Base-by-base conservation (phyloP, 768 basidiomycete species). In the Rhodotorula paludigena region DNA sequence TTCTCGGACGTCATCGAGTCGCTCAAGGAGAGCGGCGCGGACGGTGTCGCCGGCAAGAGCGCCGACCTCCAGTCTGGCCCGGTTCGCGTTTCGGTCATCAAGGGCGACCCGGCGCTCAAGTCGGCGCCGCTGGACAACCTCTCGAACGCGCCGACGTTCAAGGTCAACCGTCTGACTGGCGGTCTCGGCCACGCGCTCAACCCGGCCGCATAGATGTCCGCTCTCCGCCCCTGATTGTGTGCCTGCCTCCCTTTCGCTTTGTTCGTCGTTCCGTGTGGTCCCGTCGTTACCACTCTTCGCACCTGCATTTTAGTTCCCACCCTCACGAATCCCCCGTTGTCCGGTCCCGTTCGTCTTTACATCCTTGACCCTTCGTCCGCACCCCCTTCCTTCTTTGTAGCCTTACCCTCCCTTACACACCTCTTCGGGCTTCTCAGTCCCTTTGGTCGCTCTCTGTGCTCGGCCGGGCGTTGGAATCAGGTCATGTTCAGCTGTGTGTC, bases 1-100 rank as follows among this genome's bases (percentile, higher is more conserved):
- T 65, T 74, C 67, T 68, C 69, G 6, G 44, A 55, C 30, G 36
- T 69, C 38, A 59, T 69, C 58, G 66, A 64, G 33, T 28, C 20
- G 18, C 64, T 71, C 54, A 60, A 56, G 54, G 36, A 55, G 21
- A 65, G 62, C 12, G 72, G 68, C 21, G 66, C 52, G 5, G 44
- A 54, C 33, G 68, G 68, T 21, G 62, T 64, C 55, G 38, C 45
- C 23, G 72, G 68, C 65, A 70, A 73, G 68, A 9, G 16, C 2
- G 42, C 49, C 56, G 72, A 73, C 56, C 45, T 73, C 33, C 25
- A 48, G 18, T 45, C 28, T 7, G 42, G 42, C 23, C 53, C 44
- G 8, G 14, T n/a, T 12, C n/a, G 35, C 48, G 56, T 33, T 5
- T 20, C 39, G 41, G 61, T 62, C 35, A 69, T 73, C 62, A 73